Evolutionary conservation across 192 early-diverging fungal genomes (phyloP).

Genomic region (Cetraspora pellucida): DNA sequence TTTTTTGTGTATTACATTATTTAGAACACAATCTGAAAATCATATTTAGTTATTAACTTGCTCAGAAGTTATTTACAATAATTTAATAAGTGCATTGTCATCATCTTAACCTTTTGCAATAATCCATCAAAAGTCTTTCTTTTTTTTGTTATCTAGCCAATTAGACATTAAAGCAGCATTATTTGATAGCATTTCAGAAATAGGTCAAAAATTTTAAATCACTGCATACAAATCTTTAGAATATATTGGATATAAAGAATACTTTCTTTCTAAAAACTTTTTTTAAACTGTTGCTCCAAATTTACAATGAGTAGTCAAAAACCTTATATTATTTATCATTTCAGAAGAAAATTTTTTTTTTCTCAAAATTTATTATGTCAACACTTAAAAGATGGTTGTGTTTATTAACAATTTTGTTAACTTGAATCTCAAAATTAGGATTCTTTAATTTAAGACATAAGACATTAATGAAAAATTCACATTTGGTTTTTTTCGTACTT

Average conservation of each 20-base stretch:
- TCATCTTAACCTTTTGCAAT: neutral
- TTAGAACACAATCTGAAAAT: slow-evolving; percentile 1
- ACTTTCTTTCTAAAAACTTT: neutral
- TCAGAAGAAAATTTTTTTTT: neutral
- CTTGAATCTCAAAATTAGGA: neutral
- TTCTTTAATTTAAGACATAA: neutral
- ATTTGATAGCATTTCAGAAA: neutral
- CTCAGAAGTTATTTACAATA: neutral
- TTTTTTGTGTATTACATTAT: slow-evolving; percentile 10
- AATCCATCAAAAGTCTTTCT: neutral
- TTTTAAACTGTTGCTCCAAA: neutral
- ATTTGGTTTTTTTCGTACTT: slow-evolving; percentile 3
- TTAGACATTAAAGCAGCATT: neutral
- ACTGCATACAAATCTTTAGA: neutral
- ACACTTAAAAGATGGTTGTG: neutral
- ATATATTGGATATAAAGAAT: neutral
- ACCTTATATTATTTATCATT: neutral
- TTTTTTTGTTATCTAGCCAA: slow-evolving; percentile 3
- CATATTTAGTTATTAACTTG: neutral
- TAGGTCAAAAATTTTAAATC: neutral
- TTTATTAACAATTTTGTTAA: neutral
- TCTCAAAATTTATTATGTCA: too few relatives aligned
- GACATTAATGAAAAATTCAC: neutral
- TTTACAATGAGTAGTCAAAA: neutral
- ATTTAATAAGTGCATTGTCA: neutral